phyloP scores from a whole-genome alignment of 208 protist genomes.

The Kentomonas sorsogonicus region DNA sequence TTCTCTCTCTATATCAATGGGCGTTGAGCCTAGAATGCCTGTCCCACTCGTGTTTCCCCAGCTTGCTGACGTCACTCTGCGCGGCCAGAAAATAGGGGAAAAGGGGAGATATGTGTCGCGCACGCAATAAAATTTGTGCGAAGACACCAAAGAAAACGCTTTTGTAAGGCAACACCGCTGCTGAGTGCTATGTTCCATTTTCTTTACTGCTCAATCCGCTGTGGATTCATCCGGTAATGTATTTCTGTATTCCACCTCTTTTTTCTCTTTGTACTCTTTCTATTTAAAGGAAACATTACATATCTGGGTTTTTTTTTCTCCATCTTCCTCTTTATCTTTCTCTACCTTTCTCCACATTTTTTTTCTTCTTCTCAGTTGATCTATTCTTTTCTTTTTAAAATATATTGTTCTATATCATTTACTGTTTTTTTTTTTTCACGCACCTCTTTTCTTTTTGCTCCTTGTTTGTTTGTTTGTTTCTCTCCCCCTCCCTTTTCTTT shows the following conservation, averaged over 20 bases:
- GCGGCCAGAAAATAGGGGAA: no score
- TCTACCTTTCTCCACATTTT: conserved; percentile 1
- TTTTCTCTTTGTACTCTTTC: neutral
- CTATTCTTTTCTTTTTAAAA: neutral
- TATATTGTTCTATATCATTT: neutral
- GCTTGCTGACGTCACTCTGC: no score
- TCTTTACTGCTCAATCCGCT: conserved; percentile 2
- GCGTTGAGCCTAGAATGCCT: no score
- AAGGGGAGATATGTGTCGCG: no score
- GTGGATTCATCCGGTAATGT: neutral
- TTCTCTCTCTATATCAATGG: no score
- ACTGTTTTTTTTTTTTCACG: neutral
- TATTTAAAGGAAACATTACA: neutral
- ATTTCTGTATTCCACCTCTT: neutral
- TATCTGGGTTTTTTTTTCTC: no score
- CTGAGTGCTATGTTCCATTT: no score
- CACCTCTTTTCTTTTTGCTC: conserved; percentile 1
- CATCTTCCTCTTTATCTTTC: neutral
- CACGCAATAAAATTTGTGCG: no score
- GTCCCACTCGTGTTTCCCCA: no score
- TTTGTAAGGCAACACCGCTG: no score
- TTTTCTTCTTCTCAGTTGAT: conserved; percentile 13
- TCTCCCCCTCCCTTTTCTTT: neutral
- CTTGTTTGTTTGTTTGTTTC: neutral
- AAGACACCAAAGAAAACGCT: no score